Base-by-base conservation (phyloP, 139 green algal species). In the Haematococcus lacustris region DNA sequence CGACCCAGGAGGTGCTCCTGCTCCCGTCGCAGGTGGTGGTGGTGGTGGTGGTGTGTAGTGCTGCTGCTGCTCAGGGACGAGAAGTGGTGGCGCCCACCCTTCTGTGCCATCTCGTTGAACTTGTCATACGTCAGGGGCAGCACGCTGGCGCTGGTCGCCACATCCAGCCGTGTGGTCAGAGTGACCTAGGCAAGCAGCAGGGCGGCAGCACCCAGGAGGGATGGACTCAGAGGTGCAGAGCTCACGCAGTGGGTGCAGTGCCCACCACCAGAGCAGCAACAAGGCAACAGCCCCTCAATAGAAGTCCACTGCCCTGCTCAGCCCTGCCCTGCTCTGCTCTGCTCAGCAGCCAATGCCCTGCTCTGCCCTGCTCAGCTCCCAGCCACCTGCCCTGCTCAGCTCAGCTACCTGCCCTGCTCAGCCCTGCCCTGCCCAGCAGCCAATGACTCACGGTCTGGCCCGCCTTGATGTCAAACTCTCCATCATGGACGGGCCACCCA, bases 41-140 rank as follows among this genome's bases (percentile, higher is more conserved):
- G n/a, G n/a, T n/a, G n/a, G n/a, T n/a, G n/a, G n/a, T n/a, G n/a
- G n/a, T n/a, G n/a, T n/a, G n/a, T n/a, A n/a, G n/a, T n/a, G n/a
- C n/a, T n/a, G n/a, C n/a, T n/a, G n/a, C n/a, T n/a, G n/a, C n/a
- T n/a, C n/a, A n/a, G n/a, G n/a, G n/a, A n/a, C n/a, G n/a, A n/a
- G n/a, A n/a, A n/a, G n/a, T n/a, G n/a, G n/a, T n/a, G n/a, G n/a
- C n/a, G n/a, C n/a, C n/a, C n/a, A n/a, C n/a, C n/a, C n/a, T n/a
- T n/a, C n/a, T n/a, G n/a, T n/a, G 78, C 79, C 85, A 90, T 84
- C 47, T 83, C 85, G 3, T 80, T 76, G 66, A 97, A 90, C 53
- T 91, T 86, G 59, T 74, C 41, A 76, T 96, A 97, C 32, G 87
- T 91, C 51, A 97, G 76, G 38, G 92, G 92, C 59, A 96, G 82